Percentiles rank a stretch among this genome's conserved stretches.
phyloP scores from a whole-genome alignment of 345 rosid genomes.

The Lenwebbia sp. region DNA sequence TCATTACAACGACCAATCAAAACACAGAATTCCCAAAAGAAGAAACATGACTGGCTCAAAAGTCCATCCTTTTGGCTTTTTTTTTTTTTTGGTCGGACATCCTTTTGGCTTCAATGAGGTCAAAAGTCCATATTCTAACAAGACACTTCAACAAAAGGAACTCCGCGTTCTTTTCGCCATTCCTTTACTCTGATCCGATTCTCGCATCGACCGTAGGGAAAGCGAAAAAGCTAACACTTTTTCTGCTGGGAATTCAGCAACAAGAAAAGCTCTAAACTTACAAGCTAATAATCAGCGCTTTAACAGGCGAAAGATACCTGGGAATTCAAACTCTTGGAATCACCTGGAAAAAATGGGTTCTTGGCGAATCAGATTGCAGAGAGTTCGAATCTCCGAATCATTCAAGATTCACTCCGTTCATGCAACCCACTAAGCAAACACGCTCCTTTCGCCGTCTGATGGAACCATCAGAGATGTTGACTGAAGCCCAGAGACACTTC shows the following conservation, averaged over 20 bases:
- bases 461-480: neutral
- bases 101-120: neutral
- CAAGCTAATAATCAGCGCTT: neutral
- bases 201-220: neutral
- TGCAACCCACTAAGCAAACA: neutral
- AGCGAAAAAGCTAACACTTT: neutral
- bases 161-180: neutral
- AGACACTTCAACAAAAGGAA: neutral
- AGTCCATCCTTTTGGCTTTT: neutral
- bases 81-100: no score
- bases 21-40: neutral
- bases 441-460: neutral
- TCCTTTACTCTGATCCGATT: neutral
- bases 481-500: neutral
- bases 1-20: neutral
- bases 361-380: neutral
- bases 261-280: neutral
- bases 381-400: neutral
- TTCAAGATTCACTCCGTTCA: neutral
- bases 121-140: neutral
- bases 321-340: neutral
- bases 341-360: neutral
- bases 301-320: neutral
- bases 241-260: neutral
- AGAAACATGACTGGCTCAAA: neutral